These are phyloP conservation scores for Nicotiana sylvestris DNA, from an alignment of 257 asterid genomes.

Conservation along the genomic window DNA sequence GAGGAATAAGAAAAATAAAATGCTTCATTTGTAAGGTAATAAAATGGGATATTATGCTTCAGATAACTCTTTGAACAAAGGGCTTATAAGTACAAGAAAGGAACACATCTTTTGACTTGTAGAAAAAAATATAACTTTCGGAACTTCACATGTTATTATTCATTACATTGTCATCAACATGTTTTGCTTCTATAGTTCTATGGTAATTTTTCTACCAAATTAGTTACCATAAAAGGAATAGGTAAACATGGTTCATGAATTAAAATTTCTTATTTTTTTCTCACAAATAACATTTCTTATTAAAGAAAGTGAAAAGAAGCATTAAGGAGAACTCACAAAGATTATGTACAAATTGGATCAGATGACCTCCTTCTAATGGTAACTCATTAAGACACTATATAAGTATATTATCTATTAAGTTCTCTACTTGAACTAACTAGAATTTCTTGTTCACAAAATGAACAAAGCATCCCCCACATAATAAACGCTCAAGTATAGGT, in stretches of 20 bases:
- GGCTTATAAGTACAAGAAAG: not conserved
- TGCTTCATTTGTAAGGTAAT: not conserved
- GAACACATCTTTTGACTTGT: not conserved
- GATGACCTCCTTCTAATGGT: too few species aligned
- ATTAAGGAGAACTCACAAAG: constrained; percentile 36
- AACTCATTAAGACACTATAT: too few species aligned
- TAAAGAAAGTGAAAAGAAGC: not conserved
- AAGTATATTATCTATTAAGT: too few species aligned
- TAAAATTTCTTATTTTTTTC: not conserved
- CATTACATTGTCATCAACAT: not conserved
- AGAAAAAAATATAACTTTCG: not conserved
- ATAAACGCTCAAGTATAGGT: too few species aligned
- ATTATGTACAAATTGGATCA: too few species aligned
- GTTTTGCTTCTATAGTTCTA: not conserved
- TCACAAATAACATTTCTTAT: not conserved
- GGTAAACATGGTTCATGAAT: not conserved
- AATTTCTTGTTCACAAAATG: too few species aligned
- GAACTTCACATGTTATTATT: not conserved
- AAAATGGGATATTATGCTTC: not conserved
- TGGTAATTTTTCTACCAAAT: not conserved
- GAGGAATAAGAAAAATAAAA: not conserved
- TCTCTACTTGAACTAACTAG: too few species aligned
- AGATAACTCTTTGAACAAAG: not conserved
- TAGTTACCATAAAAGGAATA: not conserved
- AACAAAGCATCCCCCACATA: too few species aligned